These are phyloP conservation scores for Porogramme epimiltina DNA, from an alignment of 1,284 basidiomycete genomes.

Conservation along the genomic window DNA sequence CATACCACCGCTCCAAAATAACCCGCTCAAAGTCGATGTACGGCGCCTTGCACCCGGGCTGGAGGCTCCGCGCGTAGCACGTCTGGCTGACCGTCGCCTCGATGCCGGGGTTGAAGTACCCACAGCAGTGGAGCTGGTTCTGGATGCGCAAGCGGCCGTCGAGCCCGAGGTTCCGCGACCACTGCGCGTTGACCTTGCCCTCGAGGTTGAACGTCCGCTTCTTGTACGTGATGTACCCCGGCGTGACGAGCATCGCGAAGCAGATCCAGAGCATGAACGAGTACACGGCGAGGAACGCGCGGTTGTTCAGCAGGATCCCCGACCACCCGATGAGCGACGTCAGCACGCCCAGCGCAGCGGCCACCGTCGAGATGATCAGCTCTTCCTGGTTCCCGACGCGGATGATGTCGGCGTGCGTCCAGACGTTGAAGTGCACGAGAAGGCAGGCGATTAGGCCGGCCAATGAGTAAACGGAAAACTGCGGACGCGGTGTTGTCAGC, in stretches of 20 bases:
- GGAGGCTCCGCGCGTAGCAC: slow-evolving; percentile 56
- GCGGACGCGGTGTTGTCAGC: slow-evolving; percentile 1
- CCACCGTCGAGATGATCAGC: slow-evolving; percentile 60
- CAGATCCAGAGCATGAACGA: slow-evolving; percentile 59
- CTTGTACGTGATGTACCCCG: slow-evolving; percentile 66
- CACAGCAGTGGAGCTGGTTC: slow-evolving; percentile 61
- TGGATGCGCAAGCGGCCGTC: slow-evolving; percentile 54
- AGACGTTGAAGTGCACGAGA: slow-evolving; percentile 64
- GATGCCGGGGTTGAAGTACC: slow-evolving; percentile 61
- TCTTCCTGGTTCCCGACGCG: slow-evolving; percentile 56
- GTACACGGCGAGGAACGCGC: slow-evolving; percentile 62
- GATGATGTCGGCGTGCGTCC: slow-evolving; percentile 56
- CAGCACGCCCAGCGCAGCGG: slow-evolving; percentile 46
- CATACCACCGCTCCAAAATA: slow-evolving; percentile 57
- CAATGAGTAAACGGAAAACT: slow-evolving; percentile 56
- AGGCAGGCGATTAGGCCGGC: slow-evolving; percentile 52
- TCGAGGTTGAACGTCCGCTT: slow-evolving; percentile 63
- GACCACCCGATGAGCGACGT: slow-evolving; percentile 63
- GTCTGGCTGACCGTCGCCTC: slow-evolving; percentile 58
- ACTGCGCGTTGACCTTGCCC: slow-evolving; percentile 63
- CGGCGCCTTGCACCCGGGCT: slow-evolving; percentile 60
- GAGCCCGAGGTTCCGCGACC: slow-evolving; percentile 52
- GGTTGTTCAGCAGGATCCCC: slow-evolving; percentile 67
- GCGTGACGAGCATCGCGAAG: slow-evolving; percentile 59
- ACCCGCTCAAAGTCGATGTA: slow-evolving; percentile 52